Evolutionary conservation across 495 filamentous ascomycete genomes (phyloP).

Genomic region (Lentithecium fluviatile): DNA sequence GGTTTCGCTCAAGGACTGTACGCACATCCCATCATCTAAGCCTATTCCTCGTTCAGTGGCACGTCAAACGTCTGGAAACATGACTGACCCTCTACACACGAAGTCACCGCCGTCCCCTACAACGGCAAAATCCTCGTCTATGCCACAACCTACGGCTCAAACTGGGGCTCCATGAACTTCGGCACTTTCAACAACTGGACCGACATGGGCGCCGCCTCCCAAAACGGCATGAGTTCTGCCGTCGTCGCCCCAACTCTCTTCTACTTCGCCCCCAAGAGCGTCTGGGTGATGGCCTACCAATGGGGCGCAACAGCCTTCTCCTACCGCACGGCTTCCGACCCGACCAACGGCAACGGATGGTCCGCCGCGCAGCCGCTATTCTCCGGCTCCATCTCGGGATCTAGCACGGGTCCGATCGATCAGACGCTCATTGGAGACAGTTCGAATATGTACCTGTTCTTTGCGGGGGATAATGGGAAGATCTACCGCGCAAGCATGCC

Average conservation of each 20-base stretch:
- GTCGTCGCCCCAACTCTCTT: constrained; percentile 45
- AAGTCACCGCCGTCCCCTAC: constrained; percentile 28
- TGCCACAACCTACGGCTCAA: constrained; percentile 29
- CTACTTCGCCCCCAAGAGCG: constrained; percentile 35
- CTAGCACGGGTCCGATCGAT: constrained; percentile 35
- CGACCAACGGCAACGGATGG: constrained; percentile 37
- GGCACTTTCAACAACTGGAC: constrained; percentile 34
- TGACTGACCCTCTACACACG: too few relatives aligned
- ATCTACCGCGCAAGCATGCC: constrained; percentile 36
- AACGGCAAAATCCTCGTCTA: constrained; percentile 37
- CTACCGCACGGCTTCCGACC: constrained; percentile 46
- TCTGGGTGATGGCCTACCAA: constrained; percentile 38
- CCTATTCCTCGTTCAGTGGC: too few relatives aligned
- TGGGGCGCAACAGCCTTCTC: constrained; percentile 37
- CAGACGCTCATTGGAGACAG: constrained; percentile 38
- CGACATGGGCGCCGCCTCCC: constrained; percentile 49
- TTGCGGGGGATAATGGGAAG: constrained; percentile 34
- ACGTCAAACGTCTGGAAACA: too few relatives aligned
- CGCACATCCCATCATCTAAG: too few relatives aligned
- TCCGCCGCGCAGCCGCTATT: constrained; percentile 28
- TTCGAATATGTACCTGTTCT: constrained; percentile 37
- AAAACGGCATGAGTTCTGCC: constrained; percentile 28
- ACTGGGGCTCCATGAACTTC: constrained; percentile 37
- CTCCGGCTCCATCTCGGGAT: constrained; percentile 20
- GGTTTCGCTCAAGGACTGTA: constrained; percentile 37